phyloP scores from a whole-genome alignment of 352 stramenopile genomes.

The Globisporangium takayamanum region DNA sequence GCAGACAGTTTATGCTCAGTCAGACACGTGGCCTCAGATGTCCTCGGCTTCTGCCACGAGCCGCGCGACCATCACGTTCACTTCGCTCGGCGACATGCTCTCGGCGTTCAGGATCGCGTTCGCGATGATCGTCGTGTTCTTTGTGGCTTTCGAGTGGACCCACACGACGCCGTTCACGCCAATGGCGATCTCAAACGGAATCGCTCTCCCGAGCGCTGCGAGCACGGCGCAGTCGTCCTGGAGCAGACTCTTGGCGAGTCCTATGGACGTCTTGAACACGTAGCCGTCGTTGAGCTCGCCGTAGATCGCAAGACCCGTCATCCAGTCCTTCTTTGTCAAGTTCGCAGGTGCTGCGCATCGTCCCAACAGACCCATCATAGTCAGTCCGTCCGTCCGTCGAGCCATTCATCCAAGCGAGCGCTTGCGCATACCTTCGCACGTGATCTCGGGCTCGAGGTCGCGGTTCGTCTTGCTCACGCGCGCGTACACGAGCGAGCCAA shows the following conservation, averaged over 20 bases:
- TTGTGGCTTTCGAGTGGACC: constrained; percentile 87
- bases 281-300: constrained; percentile 92
- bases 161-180: constrained; percentile 96
- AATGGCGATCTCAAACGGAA: constrained; percentile 95
- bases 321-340: constrained; percentile 96
- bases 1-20: not conserved
- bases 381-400: not conserved
- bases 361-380: not conserved
- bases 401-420: not conserved
- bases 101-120: constrained; percentile 89
- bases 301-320: constrained; percentile 96
- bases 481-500: constrained; percentile 93
- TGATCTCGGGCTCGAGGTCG: constrained; percentile 93
- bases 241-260: constrained; percentile 65
- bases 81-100: constrained; percentile 70
- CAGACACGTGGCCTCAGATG: constrained; percentile 14
- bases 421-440: constrained; percentile 79
- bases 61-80: constrained; percentile 71
- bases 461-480: constrained; percentile 84
- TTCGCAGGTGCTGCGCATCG: constrained; percentile 54
- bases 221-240: constrained; percentile 80
- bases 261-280: constrained; percentile 82
- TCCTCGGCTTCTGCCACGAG: constrained; percentile 55
- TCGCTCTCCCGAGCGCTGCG: constrained; percentile 58
- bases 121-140: constrained; percentile 80